A percentile compares a stretch with the other conserved stretches of the same genome.
These are phyloP conservation scores for Stenogyne calaminthoides DNA, from an alignment of 305 asterid species.

Conservation along the genomic window DNA sequence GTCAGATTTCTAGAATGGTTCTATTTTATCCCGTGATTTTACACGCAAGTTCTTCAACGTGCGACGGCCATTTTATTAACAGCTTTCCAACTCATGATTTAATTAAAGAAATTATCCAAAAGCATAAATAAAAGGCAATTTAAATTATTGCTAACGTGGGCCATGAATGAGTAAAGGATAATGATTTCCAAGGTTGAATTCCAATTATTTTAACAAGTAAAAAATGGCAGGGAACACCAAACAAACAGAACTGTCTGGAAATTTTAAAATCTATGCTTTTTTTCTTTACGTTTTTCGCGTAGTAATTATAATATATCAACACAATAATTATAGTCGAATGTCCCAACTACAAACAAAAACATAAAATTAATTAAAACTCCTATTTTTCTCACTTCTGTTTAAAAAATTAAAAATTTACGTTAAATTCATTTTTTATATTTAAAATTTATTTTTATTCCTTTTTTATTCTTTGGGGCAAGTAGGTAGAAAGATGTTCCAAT, in stretches of 20 bases:
- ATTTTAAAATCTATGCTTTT: neutral
- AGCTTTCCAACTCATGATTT: constrained; percentile 29
- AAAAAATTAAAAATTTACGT: neutral
- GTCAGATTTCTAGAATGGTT: neutral
- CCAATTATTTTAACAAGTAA: constrained; percentile 9
- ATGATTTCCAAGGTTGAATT: constrained; percentile 8
- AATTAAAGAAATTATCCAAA: constrained; percentile 19
- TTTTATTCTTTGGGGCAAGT: neutral
- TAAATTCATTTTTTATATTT: too few relatives aligned
- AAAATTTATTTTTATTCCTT: too few relatives aligned
- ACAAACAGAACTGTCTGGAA: neutral
- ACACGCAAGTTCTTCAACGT: constrained; percentile 10
- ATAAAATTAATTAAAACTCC: neutral
- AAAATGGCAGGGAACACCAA: constrained; percentile 3
- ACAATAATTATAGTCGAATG: too few relatives aligned
- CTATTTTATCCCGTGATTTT: neutral
- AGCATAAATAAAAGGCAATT: neutral
- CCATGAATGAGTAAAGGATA: constrained; percentile 22
- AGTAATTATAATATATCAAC: neutral
- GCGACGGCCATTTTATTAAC: constrained; percentile 14
- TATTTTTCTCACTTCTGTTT: neutral
- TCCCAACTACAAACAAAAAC: neutral
- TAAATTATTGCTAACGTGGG: constrained; percentile 25
- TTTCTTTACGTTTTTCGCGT: neutral
- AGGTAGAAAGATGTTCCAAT: neutral